Evolutionary conservation across 2,329 filamentous ascomycete genomes (phyloP).

Genomic region (Alternaria conjuncta): DNA sequence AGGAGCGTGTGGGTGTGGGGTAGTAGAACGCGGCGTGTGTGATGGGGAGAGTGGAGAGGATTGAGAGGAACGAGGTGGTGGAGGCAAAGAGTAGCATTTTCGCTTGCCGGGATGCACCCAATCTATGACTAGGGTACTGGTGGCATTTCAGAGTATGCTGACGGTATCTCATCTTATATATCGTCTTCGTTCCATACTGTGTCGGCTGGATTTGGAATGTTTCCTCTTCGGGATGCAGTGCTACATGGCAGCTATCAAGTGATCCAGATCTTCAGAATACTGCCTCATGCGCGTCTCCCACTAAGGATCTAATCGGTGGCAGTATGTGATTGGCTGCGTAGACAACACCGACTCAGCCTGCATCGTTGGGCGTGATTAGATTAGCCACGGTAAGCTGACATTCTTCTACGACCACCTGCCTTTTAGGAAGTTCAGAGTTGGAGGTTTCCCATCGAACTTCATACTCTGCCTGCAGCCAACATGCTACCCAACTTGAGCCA

Average conservation of each 20-base stretch:
- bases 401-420: neutral
- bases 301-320: neutral
- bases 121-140: neutral
- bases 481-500: constrained; percentile 22
- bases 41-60: neutral
- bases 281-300: neutral
- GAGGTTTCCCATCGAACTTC: neutral
- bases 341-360: neutral
- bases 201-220: neutral
- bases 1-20: constrained; percentile 6
- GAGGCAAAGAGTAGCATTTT: neutral
- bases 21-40: constrained; percentile 5
- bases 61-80: neutral
- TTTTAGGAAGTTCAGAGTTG: neutral
- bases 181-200: neutral
- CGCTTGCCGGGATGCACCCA: neutral
- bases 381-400: neutral
- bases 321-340: neutral
- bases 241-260: neutral
- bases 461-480: constrained; percentile 4
- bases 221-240: neutral
- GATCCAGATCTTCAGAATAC: neutral
- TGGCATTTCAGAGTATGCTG: neutral
- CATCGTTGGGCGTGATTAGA: neutral
- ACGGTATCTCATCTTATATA: neutral